Conservation (phyloP, 1,284 basidiomycete genomes). For the Ustilago nuda region DNA sequence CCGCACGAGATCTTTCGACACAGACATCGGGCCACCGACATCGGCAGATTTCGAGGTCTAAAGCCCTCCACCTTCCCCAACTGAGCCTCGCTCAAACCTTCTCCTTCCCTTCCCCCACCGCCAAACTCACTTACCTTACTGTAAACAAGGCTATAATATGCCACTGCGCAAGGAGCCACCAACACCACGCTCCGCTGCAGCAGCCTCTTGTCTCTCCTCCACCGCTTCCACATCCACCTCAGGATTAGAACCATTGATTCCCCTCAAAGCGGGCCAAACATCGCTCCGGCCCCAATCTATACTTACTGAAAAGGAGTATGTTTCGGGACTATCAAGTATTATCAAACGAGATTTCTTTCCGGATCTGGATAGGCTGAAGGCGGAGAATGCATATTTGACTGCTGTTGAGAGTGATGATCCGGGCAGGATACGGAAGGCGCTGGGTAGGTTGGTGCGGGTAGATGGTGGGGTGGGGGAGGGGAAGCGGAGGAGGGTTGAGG, state of each 20-base stretch:
- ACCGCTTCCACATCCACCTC: slow-evolving; percentile 10
- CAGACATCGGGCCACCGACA: background rate
- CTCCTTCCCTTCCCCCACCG: background rate
- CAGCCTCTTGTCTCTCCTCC: slow-evolving; percentile 9
- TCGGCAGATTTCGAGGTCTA: slow-evolving; percentile 30
- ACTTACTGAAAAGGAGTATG: slow-evolving; percentile 87
- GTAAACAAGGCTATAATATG: slow-evolving; percentile 7
- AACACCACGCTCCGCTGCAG: slow-evolving; percentile 44
- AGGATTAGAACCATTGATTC: slow-evolving; percentile 31
- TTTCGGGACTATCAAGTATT: slow-evolving; percentile 87
- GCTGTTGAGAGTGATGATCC: slow-evolving; percentile 57
- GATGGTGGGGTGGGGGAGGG: slow-evolving; percentile 25
- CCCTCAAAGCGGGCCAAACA: slow-evolving; percentile 45
- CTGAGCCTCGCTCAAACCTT: background rate
- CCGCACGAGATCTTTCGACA: background rate
- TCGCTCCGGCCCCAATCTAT: slow-evolving; percentile 61
- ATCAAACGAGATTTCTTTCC: slow-evolving; percentile 98
- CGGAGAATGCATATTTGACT: slow-evolving; percentile 63
- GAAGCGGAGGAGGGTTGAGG: background rate
- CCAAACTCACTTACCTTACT: background rate
- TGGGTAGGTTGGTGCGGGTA: slow-evolving; percentile 38
- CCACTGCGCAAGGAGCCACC: slow-evolving; percentile 48
- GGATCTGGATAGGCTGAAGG: slow-evolving; percentile 51
- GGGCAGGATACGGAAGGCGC: slow-evolving; percentile 27
- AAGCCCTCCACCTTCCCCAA: slow-evolving; percentile 6